Conservation (phyloP, 2,329 filamentous ascomycete genomes). For the Diaporthe sp. region DNA sequence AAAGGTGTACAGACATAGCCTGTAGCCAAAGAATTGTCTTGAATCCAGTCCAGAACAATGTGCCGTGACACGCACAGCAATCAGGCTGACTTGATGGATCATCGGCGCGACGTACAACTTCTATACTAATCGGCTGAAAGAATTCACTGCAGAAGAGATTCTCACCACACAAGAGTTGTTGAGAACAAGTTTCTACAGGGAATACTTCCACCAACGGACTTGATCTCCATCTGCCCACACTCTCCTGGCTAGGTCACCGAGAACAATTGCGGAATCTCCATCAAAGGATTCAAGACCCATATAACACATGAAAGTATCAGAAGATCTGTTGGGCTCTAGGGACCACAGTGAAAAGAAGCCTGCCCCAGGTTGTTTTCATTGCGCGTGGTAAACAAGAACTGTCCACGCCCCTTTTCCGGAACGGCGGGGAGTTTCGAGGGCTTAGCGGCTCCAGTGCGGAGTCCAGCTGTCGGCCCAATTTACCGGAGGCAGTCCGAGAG, state of each 20-base stretch:
- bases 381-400: neutral
- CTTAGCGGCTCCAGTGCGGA: neutral
- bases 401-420: neutral
- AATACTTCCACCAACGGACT: neutral
- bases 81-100: neutral
- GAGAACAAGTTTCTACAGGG: neutral
- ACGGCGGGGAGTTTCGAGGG: neutral
- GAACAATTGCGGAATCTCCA: conserved; percentile 1
- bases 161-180: neutral
- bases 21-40: neutral
- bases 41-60: neutral
- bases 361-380: neutral
- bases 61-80: neutral
- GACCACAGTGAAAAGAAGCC: neutral
- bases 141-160: neutral
- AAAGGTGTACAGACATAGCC: no score
- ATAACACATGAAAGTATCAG: neutral
- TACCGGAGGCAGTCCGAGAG: neutral
- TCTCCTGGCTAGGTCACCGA: neutral
- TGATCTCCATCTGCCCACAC: neutral
- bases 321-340: neutral
- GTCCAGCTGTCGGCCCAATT: neutral
- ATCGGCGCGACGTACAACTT: neutral
- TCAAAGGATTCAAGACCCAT: neutral
- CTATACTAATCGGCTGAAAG: neutral